phyloP scores from a whole-genome alignment of 371 early-diverging fungal species.

The Circinella minor region DNA sequence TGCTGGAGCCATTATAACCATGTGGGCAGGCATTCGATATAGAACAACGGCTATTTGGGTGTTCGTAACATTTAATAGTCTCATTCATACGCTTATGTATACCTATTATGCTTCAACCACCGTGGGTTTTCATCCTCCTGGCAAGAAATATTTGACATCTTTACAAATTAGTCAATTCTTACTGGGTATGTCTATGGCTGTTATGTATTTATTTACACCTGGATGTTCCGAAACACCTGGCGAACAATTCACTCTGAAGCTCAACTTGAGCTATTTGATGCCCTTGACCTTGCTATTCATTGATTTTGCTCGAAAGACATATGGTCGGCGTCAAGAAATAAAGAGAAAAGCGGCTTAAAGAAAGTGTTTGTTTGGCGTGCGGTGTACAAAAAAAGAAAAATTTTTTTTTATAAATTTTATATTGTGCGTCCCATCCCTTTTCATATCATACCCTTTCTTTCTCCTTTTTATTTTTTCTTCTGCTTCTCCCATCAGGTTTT shows the following conservation, averaged over 20 bases:
- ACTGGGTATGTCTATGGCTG: slow-evolving; percentile 72
- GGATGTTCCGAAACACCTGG: slow-evolving; percentile 65
- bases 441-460: too few relatives aligned
- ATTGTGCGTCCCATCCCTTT: too few relatives aligned
- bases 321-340: slow-evolving; percentile 31
- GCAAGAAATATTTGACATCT: slow-evolving; percentile 81
- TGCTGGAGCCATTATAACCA: slow-evolving; percentile 85
- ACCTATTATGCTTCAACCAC: slow-evolving; percentile 81
- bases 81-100: slow-evolving; percentile 92
- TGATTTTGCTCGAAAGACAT: slow-evolving; percentile 75
- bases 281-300: slow-evolving; percentile 79
- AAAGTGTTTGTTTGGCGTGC: too few relatives aligned
- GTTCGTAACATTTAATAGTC: slow-evolving; percentile 86
- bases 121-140: slow-evolving; percentile 76
- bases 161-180: slow-evolving; percentile 90
- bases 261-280: slow-evolving; percentile 77
- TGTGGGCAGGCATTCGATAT: slow-evolving; percentile 78
- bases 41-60: slow-evolving; percentile 81
- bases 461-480: too few relatives aligned
- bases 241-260: slow-evolving; percentile 66
- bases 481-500: background rate
- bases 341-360: slow-evolving; percentile 1
- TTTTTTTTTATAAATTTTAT: background rate
- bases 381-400: background rate
- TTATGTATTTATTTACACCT: slow-evolving; percentile 68